Percentiles rank a stretch among this genome's conserved stretches.
Conservation (phyloP, 1,284 basidiomycete species). For the Cryptococcus hybrid region DNA sequence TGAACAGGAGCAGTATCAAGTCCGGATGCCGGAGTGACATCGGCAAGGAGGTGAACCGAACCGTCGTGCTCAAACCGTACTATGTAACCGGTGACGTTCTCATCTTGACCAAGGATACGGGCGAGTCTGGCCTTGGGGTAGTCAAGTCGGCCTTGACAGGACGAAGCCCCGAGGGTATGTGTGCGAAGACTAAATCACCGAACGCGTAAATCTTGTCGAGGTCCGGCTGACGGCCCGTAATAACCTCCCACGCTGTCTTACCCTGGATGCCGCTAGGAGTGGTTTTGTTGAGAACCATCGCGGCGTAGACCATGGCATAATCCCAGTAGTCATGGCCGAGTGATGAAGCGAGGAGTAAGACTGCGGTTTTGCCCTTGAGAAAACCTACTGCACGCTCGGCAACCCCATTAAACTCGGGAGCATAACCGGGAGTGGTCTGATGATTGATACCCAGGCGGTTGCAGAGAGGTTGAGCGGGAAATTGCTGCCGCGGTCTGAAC, state of each 20-base stretch:
- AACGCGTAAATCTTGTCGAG: not conserved
- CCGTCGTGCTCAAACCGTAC: not conserved
- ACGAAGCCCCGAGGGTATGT: not conserved
- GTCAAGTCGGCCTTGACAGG: not conserved
- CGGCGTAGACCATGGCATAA: not conserved
- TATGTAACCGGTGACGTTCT: not conserved
- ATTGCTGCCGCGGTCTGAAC: not conserved
- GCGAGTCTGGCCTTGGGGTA: not conserved
- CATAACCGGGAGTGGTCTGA: not conserved
- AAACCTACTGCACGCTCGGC: not conserved
- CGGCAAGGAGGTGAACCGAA: not conserved
- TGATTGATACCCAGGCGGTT: not conserved
- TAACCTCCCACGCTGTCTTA: not conserved
- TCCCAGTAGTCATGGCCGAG: not conserved
- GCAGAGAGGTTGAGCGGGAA: not conserved
- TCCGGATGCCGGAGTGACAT: not conserved
- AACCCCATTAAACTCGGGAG: not conserved
- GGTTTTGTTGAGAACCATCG: not conserved
- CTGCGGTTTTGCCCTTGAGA: not conserved
- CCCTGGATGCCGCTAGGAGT: not conserved
- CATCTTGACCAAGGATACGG: not conserved
- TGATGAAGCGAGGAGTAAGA: not conserved
- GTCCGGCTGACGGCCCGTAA: not conserved
- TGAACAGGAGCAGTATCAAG: too few species aligned
- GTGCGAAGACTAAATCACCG: not conserved